A percentile compares a stretch with the other conserved stretches of the same genome.
Conservation (phyloP, 768 basidiomycete genomes). For the Mycena galopus region DNA sequence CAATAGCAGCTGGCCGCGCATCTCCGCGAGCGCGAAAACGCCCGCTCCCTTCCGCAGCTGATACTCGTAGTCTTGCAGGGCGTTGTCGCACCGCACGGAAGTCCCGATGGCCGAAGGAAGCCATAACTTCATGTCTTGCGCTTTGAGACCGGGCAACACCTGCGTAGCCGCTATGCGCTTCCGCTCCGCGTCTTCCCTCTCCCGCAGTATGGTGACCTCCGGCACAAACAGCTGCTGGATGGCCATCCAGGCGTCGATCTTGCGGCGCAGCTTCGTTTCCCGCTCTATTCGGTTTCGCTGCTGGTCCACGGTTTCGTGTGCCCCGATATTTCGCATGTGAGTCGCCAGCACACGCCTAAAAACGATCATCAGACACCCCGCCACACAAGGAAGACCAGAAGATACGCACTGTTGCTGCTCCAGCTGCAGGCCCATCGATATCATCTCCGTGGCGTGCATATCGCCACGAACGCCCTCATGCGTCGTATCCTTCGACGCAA, state of each 20-base stretch:
- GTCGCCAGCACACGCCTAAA: neutral
- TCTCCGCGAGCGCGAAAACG: neutral
- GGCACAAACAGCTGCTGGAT: neutral
- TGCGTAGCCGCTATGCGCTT: neutral
- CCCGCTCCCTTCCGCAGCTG: neutral
- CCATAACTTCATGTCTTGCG: constrained; percentile 32
- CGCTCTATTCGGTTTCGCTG: neutral
- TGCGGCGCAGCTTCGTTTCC: constrained; percentile 1
- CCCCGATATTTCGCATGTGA: neutral
- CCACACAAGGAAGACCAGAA: neutral
- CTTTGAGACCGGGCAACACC: neutral
- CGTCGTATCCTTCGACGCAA: neutral
- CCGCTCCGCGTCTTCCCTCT: neutral
- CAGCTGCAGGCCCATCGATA: constrained; percentile 29
- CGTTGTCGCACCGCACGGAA: neutral
- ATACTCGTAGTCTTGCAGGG: neutral
- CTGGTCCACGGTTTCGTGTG: constrained; percentile 7
- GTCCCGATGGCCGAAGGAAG: constrained; percentile 38
- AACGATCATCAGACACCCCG: neutral
- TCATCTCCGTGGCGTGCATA: constrained; percentile 34
- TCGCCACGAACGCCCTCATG: neutral
- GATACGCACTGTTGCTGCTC: constrained; percentile 34
- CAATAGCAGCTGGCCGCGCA: neutral
- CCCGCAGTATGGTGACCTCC: neutral
- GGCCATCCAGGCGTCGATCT: constrained; percentile 15